phyloP scores from a whole-genome alignment of 352 stramenopile genomes.

The Phytophthora niederhauseri region DNA sequence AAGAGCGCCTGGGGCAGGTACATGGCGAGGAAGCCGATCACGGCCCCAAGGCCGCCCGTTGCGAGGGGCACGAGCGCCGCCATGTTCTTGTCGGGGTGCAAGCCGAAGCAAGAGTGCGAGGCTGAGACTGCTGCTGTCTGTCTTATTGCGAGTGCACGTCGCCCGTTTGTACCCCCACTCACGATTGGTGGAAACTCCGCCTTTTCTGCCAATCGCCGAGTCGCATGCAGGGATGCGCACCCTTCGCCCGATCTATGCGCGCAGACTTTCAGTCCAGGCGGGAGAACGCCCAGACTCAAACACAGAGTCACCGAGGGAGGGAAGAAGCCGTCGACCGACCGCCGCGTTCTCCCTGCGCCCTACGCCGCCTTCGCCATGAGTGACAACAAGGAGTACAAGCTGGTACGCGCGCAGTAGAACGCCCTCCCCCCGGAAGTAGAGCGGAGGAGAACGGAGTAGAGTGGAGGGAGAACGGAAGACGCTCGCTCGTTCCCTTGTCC shows the following conservation, averaged over 20 bases:
- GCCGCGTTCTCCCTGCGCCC: slow-evolving; percentile 17
- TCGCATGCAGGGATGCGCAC: slow-evolving; percentile 18
- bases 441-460: not conserved
- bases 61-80: slow-evolving; percentile 18
- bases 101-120: not conserved
- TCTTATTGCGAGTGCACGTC: slow-evolving; percentile 8
- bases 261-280: slow-evolving; percentile 36
- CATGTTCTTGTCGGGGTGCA: slow-evolving; percentile 18
- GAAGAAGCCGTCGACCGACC: slow-evolving; percentile 30
- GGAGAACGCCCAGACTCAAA: slow-evolving; percentile 35
- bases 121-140: not conserved
- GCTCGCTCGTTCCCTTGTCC: not conserved
- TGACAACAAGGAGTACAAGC: slow-evolving; percentile 87
- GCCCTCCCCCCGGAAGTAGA: not conserved
- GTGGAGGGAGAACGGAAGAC: not conserved
- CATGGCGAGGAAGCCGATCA: slow-evolving; percentile 29
- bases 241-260: slow-evolving; percentile 18
- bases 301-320: slow-evolving; percentile 19
- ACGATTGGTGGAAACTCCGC: slow-evolving; percentile 40
- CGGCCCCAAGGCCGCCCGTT: slow-evolving; percentile 14
- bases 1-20: slow-evolving; percentile 32
- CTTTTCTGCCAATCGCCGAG: slow-evolving; percentile 30
- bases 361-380: slow-evolving; percentile 36
- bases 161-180: slow-evolving; percentile 10
- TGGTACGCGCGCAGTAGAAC: slow-evolving; percentile 42